A percentile compares a stretch with the other conserved stretches of the same genome.
Evolutionary conservation across 495 filamentous ascomycete genomes (phyloP).

Genomic region (Penicillium lagena): DNA sequence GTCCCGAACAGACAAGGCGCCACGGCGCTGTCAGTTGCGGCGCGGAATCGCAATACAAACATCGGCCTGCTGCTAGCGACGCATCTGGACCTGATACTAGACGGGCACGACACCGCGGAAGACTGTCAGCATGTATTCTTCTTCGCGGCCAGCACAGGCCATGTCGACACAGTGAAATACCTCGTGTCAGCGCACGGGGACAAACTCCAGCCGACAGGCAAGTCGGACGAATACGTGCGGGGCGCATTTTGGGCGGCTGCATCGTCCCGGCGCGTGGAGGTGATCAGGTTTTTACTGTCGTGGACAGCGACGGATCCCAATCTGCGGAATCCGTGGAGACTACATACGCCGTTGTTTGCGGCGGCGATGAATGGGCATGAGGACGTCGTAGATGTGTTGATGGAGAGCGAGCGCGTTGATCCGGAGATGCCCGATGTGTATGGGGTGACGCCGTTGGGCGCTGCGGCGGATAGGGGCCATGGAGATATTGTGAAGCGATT

Average conservation of each 20-base stretch:
- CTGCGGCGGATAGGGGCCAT: conserved; percentile 5
- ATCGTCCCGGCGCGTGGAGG: conserved; percentile 5
- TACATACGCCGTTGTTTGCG: conserved; percentile 13
- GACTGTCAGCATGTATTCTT: conserved; percentile 21
- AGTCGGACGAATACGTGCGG: conserved; percentile 3
- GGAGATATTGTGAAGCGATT: conserved; percentile 3
- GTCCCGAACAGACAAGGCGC: conserved; percentile 10
- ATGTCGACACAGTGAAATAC: conserved; percentile 14
- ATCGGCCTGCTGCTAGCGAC: conserved; percentile 12
- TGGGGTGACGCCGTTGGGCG: conserved; percentile 13
- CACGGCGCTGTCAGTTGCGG: conserved; percentile 10
- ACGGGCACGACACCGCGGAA: conserved; percentile 5
- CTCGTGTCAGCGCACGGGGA: conserved; percentile 13
- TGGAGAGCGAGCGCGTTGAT: conserved; percentile 10
- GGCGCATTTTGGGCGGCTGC: conserved; percentile 17
- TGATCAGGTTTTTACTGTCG: conserved; percentile 8
- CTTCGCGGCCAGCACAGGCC: conserved; percentile 15
- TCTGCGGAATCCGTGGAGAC: conserved; percentile 13
- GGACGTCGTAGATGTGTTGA: conserved; percentile 9
- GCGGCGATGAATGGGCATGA: conserved; percentile 9
- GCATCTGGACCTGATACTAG: conserved; percentile 14
- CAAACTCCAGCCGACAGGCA: conserved; percentile 12
- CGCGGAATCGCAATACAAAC: background rate
- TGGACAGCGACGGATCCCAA: conserved; percentile 20
- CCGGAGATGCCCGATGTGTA: conserved; percentile 11